These are phyloP conservation scores for Datura wrightii DNA, from an alignment of 257 asterid species.

Conservation along the genomic window DNA sequence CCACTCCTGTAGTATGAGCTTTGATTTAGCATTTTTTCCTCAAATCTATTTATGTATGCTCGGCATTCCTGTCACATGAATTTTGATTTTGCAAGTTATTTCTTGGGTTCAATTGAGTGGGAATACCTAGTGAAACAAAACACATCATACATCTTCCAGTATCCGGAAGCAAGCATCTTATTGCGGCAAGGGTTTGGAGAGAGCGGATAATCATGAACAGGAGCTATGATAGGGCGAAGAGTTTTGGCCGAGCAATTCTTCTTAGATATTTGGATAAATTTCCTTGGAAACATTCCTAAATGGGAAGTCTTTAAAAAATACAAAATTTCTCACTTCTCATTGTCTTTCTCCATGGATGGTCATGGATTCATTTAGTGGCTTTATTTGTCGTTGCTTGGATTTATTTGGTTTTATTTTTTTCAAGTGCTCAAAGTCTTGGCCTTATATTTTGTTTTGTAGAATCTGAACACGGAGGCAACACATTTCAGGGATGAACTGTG, in stretches of 20 bases:
- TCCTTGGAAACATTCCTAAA: background rate
- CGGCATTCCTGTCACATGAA: background rate
- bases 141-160: slow-evolving; percentile 3
- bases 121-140: slow-evolving; percentile 22
- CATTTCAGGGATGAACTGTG: slow-evolving; percentile 92
- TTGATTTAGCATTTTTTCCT: background rate
- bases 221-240: background rate
- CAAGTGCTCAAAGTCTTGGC: background rate
- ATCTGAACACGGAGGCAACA: slow-evolving; percentile 77
- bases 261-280: background rate
- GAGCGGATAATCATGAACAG: background rate
- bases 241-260: background rate
- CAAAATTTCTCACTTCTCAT: background rate
- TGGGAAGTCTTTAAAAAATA: background rate
- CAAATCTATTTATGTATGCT: slow-evolving; percentile 19
- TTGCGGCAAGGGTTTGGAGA: slow-evolving; percentile 18
- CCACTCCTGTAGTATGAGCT: background rate
- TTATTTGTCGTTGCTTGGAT: slow-evolving; percentile 21
- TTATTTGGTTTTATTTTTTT: slow-evolving; percentile 18
- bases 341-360: background rate
- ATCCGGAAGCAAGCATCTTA: background rate
- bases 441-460: slow-evolving; percentile 55
- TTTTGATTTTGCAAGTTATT: background rate
- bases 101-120: background rate
- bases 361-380: slow-evolving; percentile 15